A percentile compares a stretch with the other conserved stretches of the same genome.
These are phyloP conservation scores for Rhynchosporium agropyri DNA, from an alignment of 2,329 filamentous ascomycete species.

Conservation along the genomic window DNA sequence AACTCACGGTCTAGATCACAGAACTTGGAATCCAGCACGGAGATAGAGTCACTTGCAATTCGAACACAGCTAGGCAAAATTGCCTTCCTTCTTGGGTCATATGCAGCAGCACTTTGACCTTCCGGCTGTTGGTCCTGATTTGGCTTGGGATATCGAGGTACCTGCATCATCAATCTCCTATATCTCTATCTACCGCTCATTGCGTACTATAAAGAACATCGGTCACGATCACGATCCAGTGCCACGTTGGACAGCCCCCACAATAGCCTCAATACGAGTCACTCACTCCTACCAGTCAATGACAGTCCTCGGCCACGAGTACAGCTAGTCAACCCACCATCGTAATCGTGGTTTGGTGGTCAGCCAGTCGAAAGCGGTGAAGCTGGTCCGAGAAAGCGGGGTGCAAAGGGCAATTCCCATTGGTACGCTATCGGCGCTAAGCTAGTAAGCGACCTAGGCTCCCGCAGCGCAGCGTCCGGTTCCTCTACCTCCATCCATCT, in stretches of 20 bases:
- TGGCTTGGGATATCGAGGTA: conserved; percentile 9
- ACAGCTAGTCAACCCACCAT: background rate
- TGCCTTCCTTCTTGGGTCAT: conserved; percentile 12
- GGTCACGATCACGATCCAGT: conserved; percentile 22
- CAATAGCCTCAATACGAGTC: conserved; percentile 23
- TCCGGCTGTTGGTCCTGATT: conserved; percentile 15
- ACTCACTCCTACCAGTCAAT: background rate
- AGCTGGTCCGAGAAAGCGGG: conserved; percentile 5
- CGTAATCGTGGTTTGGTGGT: conserved; percentile 6
- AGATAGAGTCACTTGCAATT: background rate
- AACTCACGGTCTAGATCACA: background rate
- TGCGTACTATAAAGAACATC: conserved; percentile 7
- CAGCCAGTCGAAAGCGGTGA: conserved; percentile 17
- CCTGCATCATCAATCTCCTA: background rate
- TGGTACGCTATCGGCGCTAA: conserved; percentile 3
- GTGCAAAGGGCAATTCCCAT: background rate
- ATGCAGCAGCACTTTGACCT: conserved; percentile 14
- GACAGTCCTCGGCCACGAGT: background rate
- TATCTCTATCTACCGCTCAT: background rate
- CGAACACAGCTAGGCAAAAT: conserved; percentile 3
- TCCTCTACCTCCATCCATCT: conserved; percentile 19
- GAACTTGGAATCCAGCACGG: background rate
- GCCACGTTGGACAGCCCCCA: conserved; percentile 22
- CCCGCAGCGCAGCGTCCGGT: conserved; percentile 13
- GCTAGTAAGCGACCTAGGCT: conserved; percentile 17